phyloP scores from a whole-genome alignment of 148 eudicot genomes.

The Rhododendron molle region DNA sequence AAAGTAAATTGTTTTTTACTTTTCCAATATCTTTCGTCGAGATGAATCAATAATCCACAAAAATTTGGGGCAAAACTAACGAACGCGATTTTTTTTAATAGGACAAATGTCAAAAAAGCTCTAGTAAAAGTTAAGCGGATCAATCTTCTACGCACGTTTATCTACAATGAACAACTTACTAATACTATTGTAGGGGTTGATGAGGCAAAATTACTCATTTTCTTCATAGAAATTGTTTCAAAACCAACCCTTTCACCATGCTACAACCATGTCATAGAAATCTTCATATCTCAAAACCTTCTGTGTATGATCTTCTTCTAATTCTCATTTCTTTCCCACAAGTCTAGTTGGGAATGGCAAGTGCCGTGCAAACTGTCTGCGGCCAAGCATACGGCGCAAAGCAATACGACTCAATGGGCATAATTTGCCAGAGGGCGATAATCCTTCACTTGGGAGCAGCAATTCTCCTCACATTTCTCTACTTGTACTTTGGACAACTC shows the following conservation, averaged over 20 bases:
- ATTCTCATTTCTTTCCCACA: background rate
- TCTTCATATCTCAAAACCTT: background rate
- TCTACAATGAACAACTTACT: too few species aligned
- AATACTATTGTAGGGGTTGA: too few species aligned
- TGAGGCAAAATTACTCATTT: too few species aligned
- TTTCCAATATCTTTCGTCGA: too few species aligned
- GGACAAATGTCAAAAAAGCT: too few species aligned
- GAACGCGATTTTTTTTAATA: too few species aligned
- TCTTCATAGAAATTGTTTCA: background rate
- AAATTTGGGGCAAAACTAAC: too few species aligned
- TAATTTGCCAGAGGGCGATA: conserved; percentile 52
- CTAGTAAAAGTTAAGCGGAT: too few species aligned
- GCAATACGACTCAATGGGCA: conserved; percentile 39
- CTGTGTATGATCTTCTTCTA: background rate
- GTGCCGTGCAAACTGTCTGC: conserved; percentile 61
- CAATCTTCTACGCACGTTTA: too few species aligned
- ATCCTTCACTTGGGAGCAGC: conserved; percentile 47
- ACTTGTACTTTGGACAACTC: conserved; percentile 30
- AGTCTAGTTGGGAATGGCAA: conserved; percentile 58
- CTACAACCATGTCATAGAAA: background rate
- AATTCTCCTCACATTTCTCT: conserved; percentile 34
- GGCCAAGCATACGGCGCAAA: conserved; percentile 64
- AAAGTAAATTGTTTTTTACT: too few species aligned
- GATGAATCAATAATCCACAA: too few species aligned
- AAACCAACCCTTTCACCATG: background rate